A percentile compares a stretch with the other conserved stretches of the same genome.
These are phyloP conservation scores for Teratosphaeria viscida DNA, from an alignment of 2,329 filamentous ascomycete species.

Conservation along the genomic window DNA sequence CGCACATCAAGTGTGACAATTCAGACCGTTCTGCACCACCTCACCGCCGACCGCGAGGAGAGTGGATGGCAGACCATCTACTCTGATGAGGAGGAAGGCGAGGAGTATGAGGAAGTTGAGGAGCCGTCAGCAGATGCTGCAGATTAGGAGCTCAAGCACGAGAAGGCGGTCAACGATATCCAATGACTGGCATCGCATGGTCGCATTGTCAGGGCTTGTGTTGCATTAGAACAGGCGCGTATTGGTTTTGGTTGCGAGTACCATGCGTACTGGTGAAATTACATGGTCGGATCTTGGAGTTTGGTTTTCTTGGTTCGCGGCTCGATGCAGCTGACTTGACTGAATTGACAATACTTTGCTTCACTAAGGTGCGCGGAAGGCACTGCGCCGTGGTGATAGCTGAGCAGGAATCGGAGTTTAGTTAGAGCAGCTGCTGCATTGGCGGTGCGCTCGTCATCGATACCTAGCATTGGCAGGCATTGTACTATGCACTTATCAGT, in stretches of 20 bases:
- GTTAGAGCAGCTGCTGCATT: neutral
- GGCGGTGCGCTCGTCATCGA: neutral
- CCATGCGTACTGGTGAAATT: too few relatives aligned
- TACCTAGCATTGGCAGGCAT: neutral
- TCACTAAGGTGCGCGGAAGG: neutral
- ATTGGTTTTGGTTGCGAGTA: too few relatives aligned
- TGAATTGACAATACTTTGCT: neutral
- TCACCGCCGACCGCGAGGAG: neutral
- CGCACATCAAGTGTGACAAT: neutral
- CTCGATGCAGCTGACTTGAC: neutral
- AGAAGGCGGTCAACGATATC: neutral
- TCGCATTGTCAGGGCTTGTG: neutral
- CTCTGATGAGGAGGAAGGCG: neutral
- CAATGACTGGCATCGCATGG: neutral
- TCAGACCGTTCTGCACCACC: neutral
- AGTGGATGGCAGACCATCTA: neutral
- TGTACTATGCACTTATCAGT: neutral
- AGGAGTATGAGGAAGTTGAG: neutral
- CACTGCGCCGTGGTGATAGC: neutral
- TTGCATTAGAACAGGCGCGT: too few relatives aligned
- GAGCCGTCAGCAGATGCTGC: neutral
- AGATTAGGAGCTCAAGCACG: neutral
- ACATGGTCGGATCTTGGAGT: neutral
- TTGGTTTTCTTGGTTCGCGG: neutral
- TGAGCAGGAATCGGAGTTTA: neutral